Conservation (phyloP, 352 stramenopile species). For the Phytopythium montanum region DNA sequence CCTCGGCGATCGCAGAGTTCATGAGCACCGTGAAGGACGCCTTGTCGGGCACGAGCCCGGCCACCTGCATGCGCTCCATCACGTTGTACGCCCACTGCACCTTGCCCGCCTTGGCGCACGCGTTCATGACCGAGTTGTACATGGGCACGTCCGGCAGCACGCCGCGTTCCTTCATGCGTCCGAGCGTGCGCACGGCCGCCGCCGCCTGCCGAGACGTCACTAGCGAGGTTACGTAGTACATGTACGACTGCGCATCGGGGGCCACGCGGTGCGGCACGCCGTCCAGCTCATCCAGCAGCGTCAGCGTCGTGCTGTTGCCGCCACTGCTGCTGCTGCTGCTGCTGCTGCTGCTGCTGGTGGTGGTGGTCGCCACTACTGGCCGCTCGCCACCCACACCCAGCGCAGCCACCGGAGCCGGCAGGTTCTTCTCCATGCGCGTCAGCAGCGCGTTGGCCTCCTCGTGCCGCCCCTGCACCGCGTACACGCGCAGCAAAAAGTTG, state of each 20-base stretch:
- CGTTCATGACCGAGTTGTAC: constrained; percentile 85
- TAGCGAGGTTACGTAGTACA: constrained; percentile 72
- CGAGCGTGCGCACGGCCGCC: constrained; percentile 62
- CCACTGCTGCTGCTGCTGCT: too few species aligned
- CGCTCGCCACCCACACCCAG: constrained; percentile 6
- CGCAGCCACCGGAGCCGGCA: constrained; percentile 14
- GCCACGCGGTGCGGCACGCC: constrained; percentile 42
- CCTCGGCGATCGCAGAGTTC: constrained; percentile 66
- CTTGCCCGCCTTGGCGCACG: constrained; percentile 59
- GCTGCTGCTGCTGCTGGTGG: constrained; percentile 14
- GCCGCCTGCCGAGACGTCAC: constrained; percentile 38
- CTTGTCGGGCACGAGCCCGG: constrained; percentile 52
- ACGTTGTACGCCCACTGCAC: constrained; percentile 83
- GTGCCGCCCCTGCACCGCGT: constrained; percentile 57
- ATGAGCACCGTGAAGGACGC: constrained; percentile 81
- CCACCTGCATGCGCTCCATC: constrained; percentile 83
- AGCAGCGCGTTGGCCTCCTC: constrained; percentile 71
- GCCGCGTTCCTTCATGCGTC: constrained; percentile 77
- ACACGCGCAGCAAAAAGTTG: constrained; percentile 73
- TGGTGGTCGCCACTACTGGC: background rate
- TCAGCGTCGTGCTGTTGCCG: constrained; percentile 26
- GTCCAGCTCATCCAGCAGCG: constrained; percentile 36
- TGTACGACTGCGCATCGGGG: constrained; percentile 64
- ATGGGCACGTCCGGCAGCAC: constrained; percentile 45
- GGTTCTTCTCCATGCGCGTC: constrained; percentile 67